A percentile compares a stretch with the other conserved stretches of the same genome.
Conservation (phyloP, 148 eudicot species). For the Camellia granthamiana region DNA sequence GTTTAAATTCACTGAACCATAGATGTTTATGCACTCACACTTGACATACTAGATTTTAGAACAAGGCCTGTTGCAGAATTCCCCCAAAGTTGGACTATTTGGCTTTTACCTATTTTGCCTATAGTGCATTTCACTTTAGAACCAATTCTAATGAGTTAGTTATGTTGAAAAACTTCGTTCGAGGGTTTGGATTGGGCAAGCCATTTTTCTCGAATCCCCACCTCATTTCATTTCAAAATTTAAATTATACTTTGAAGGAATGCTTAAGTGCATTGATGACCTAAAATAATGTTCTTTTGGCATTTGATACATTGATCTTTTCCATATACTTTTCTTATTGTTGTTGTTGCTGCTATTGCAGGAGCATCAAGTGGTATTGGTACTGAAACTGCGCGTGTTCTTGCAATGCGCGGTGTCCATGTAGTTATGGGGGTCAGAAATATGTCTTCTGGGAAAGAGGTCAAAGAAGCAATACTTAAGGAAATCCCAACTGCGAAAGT, state of each 20-base stretch:
- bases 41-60: not conserved
- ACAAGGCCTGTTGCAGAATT: conserved; percentile 1
- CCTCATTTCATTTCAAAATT: no score
- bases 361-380: conserved; percentile 96
- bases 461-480: conserved; percentile 51
- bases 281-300: not conserved
- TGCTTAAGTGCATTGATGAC: not conserved
- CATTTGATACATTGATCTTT: not conserved
- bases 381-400: conserved; percentile 77
- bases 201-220: no score
- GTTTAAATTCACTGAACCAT: not conserved
- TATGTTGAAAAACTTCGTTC: not conserved
- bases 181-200: not conserved
- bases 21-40: not conserved
- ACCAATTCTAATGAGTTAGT: not conserved
- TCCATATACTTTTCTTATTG: not conserved
- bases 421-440: conserved; percentile 84
- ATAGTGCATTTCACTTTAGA: not conserved
- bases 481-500: conserved; percentile 68
- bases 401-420: conserved; percentile 88
- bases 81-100: not conserved
- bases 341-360: conserved; percentile 12
- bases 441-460: conserved; percentile 54
- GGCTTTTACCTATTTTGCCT: not conserved
- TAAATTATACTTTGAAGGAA: no score